Base-by-base conservation (phyloP, 805 yeast genomes). In the Hanseniaspora taiwanica region DNA sequence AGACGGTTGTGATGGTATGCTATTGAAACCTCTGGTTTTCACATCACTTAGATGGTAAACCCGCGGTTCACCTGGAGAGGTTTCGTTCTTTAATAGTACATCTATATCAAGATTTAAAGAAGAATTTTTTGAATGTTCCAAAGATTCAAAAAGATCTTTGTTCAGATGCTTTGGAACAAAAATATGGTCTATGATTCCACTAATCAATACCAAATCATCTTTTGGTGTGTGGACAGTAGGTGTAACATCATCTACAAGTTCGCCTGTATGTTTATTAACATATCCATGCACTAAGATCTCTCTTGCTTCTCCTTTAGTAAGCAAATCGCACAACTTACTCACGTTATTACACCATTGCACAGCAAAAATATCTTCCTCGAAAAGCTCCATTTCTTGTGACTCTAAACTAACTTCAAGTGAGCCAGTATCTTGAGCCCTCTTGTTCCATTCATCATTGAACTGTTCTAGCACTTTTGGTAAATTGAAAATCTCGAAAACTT, bases 181-280 rank as follows among this genome's bases (percentile, higher is more conserved):
- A 14, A 77, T 44, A 44, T 68, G 69, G 54, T 79, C 87, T 20
- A 78, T 68, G 1, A 80, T 62, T 2, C 87, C 91, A 51, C 82
- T 76, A 6, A 78, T 64, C 18, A 77, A 53, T 1, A 74, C 62
- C 36, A 29, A 14, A 29, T 60, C 58, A 7, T 60, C 50, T 3
- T 49, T 46, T 2, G 38, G 34, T 9, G 52, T 48, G 2, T 38
- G 41, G 4, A 47, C 44, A 8, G 35, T 32, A 0, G 40, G 34
- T 1, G 40, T 39, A 31, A 44, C 35, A 12, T 38, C 43, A 16
- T 35, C 41, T 4, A 45, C 34, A 38, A 46, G 27, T 0, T 52
- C 44, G 4, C 46, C 39, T 18, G 38, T 34, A 24, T 48, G 27
- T n/a, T 46, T 36, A 48, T 72, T 63, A 13, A 72, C 44, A 44